Percentiles rank a stretch among this genome's conserved stretches.
These are phyloP conservation scores for Rhynchospora tenuis DNA, from an alignment of 176 grass and related monocot species.

Conservation along the genomic window DNA sequence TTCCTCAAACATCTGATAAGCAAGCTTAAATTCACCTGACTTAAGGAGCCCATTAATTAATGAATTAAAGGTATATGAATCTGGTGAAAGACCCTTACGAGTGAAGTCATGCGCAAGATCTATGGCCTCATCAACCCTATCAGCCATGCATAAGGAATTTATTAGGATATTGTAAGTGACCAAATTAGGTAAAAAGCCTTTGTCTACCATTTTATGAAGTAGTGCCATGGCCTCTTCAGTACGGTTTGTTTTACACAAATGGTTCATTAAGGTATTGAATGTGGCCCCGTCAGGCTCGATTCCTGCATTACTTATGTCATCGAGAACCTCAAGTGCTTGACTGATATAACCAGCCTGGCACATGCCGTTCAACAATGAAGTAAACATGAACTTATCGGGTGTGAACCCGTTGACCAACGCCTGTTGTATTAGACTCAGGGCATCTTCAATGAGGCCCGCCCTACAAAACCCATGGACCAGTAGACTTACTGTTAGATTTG, in stretches of 20 bases:
- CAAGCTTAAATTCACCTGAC: slow-evolving; percentile 59
- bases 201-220: slow-evolving; percentile 61
- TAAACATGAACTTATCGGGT: slow-evolving; percentile 63
- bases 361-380: slow-evolving; percentile 53
- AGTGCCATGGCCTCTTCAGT: slow-evolving; percentile 58
- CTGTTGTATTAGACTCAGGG: slow-evolving; percentile 50
- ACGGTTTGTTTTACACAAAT: slow-evolving; percentile 47
- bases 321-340: slow-evolving; percentile 60
- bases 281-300: slow-evolving; percentile 57
- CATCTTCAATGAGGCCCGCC: slow-evolving; percentile 52
- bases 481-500: slow-evolving; percentile 56
- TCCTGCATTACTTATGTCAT: slow-evolving; percentile 67
- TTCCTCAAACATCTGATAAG: slow-evolving; percentile 70
- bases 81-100: slow-evolving; percentile 60
- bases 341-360: slow-evolving; percentile 57
- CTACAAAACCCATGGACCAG: slow-evolving; percentile 73
- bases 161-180: slow-evolving; percentile 79
- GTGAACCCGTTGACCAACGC: slow-evolving; percentile 48
- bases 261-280: slow-evolving; percentile 57
- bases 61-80: slow-evolving; percentile 86
- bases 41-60: slow-evolving; percentile 72
- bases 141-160: slow-evolving; percentile 49
- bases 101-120: slow-evolving; percentile 61
- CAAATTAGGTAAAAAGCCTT: slow-evolving; percentile 54
- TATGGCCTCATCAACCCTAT: slow-evolving; percentile 78